Evolutionary conservation across 257 asterid genomes (phyloP), one percentile per base, ranked within the genome.

Genomic region (Eucommia ulmoides): DNA sequence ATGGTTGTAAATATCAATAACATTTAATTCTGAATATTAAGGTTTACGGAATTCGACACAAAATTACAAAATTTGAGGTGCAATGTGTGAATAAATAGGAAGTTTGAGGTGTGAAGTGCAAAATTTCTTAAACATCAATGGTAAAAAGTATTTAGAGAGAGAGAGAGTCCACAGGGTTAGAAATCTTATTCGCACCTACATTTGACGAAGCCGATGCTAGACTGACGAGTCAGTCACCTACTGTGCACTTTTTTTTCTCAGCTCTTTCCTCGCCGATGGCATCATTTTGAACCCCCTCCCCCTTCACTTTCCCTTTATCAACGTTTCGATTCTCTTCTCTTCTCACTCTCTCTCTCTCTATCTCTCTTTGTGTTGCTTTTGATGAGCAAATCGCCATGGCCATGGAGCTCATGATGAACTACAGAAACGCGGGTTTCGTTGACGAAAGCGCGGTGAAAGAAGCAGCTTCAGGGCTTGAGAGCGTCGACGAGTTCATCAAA

Each of bases 221-320:
- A 70, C 74, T 79, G 68, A 74, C 80, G 44, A 77, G 74, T 72
- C 77, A 81, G 77, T 80, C 70, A 82, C 81, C 91, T 62, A 78
- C 87, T 80, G 71, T 69, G 63, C 65, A 72, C 87, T 74, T 77
- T 56, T 51, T 26, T 38, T 1, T 51, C 17, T 56, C 58, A 61
- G 61, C n/a, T n/a, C n/a, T n/a, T 67, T 61, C 77, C 52, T 55
- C 74, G 46, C 52, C 67, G 16, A 57, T 45, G 56, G 56, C 63
- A 67, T 65, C 71, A 24, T 33, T 56, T 52, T 57, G 72, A 62
- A 64, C 41, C 69, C 57, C 22, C 22, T 16, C 24, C 59, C 18
- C 26, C 20, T 8, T 19, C 2, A n/a, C n/a, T n/a, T n/a, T n/a
- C n/a, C n/a, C n/a, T n/a, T n/a, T n/a, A n/a, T n/a, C n/a, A n/a